Conservation (phyloP, 2,329 filamentous ascomycete genomes). For the Hymenoscyphus albidus region DNA sequence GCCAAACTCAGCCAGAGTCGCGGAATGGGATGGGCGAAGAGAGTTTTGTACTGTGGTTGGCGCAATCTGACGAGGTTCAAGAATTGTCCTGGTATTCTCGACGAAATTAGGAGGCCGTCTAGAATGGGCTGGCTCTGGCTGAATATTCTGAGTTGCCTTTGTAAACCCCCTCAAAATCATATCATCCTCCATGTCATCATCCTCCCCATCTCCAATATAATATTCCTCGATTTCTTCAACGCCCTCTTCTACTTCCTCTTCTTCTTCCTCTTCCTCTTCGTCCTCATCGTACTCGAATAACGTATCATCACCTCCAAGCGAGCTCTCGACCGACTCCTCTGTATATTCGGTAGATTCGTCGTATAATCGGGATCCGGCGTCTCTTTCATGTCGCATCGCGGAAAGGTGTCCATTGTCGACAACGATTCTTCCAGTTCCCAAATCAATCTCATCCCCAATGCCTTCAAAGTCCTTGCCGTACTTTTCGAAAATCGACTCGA, state of each 20-base stretch:
- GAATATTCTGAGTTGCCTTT: slow-evolving; percentile 23
- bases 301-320: slow-evolving; percentile 17
- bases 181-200: slow-evolving; percentile 34
- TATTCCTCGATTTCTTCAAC: slow-evolving; percentile 20
- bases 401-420: slow-evolving; percentile 85
- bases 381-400: slow-evolving; percentile 55
- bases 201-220: slow-evolving; percentile 20
- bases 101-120: not conserved
- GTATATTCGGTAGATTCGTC: slow-evolving; percentile 20
- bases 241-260: slow-evolving; percentile 30
- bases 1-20: slow-evolving; percentile 32
- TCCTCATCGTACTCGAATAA: slow-evolving; percentile 27
- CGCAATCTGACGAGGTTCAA: not conserved
- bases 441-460: slow-evolving; percentile 84
- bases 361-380: slow-evolving; percentile 38
- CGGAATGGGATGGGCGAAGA: slow-evolving; percentile 27
- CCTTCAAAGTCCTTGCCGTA: slow-evolving; percentile 80
- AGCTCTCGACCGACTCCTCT: slow-evolving; percentile 20
- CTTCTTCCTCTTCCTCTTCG: slow-evolving; percentile 33
- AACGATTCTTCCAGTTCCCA: slow-evolving; percentile 75
- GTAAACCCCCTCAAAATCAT: slow-evolving; percentile 33
- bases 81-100: not conserved
- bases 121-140: slow-evolving; percentile 15
- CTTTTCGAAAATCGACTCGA: slow-evolving; percentile 86
- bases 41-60: not conserved